Percentiles rank a stretch among this genome's conserved stretches.
These are phyloP conservation scores for Acer campestre DNA, from an alignment of 345 rosid species.

Conservation along the genomic window DNA sequence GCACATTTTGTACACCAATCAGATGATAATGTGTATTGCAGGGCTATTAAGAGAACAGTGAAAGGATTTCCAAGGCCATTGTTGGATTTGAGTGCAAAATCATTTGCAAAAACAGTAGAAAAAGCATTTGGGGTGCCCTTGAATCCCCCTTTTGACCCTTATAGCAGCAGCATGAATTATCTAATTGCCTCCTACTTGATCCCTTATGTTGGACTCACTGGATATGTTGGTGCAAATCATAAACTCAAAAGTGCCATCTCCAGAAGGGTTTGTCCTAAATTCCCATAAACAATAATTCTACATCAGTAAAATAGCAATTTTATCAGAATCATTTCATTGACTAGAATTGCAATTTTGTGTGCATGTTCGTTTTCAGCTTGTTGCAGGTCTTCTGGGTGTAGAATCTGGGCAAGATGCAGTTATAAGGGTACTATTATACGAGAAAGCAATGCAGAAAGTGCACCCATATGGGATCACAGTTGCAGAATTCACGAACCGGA, in stretches of 20 bases:
- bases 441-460: constrained; percentile 33
- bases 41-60: constrained; percentile 66
- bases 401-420: constrained; percentile 88
- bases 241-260: constrained; percentile 47
- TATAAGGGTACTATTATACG: constrained; percentile 59
- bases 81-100: constrained; percentile 56
- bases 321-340: too few species aligned
- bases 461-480: constrained; percentile 41
- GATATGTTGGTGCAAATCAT: constrained; percentile 78
- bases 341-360: too few species aligned
- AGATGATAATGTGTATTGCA: constrained; percentile 19
- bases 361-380: constrained; percentile 41
- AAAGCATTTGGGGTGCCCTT: constrained; percentile 52
- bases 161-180: constrained; percentile 51
- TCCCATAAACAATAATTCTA: background rate
- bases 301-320: too few species aligned
- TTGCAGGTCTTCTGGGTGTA: constrained; percentile 78
- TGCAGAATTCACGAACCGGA: constrained; percentile 42
- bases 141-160: constrained; percentile 76
- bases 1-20: background rate
- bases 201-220: constrained; percentile 85
- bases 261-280: constrained; percentile 44
- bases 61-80: constrained; percentile 84
- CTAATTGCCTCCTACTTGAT: constrained; percentile 75
- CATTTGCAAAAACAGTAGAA: constrained; percentile 59